Evolutionary conservation across 2,329 filamentous ascomycete genomes (phyloP), one percentile per base, ranked within the genome.

Genomic region (Ascocoryne sarcoides): DNA sequence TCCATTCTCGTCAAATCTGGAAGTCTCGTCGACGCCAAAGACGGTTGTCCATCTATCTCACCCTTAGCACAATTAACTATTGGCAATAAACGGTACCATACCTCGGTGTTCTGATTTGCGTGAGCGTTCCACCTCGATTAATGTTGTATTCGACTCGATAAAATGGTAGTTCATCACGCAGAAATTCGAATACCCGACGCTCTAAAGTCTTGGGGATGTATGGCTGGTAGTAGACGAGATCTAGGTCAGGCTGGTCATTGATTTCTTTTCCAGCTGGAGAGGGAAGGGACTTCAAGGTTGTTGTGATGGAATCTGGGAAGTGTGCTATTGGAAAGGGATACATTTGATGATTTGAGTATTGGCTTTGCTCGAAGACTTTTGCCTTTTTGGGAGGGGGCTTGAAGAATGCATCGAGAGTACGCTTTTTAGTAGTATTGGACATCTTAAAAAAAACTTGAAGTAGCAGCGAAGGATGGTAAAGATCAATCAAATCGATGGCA

Each of bases 71-170:
- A 28, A 12, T 28, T n/a, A 2, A 30, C 4, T 10, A 17, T 12
- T 14, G 26, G 12, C 5, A 21, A 17, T 14, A 32, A 7, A 10
- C 16, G 16, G 26, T 33, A 12, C 44, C 49, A 37, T 52, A 67
- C 65, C 70, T 65, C 28, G 70, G 70, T 4, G 70, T 76, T 31
- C 60, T 62, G 56, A 89, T 77, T 16, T 73, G 66, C 0, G 78
- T 82, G 40, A 79, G 71, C 1, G 73, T 60, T 1, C 74, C 70
- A 3, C 76, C 76, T 5, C 84, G 73, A 39, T 76, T 80, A 53
- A 88, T 84, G 21, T 70, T 76, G 53, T 88, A 88, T 51, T 77
- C 71, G 3, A 88, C 83, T 38, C 82, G 72, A 53, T 88, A 86
- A 62, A 88, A 89, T 7, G 82, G 82, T 1, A 90, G 62, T 45